Evolutionary conservation across 2,329 filamentous ascomycete species (phyloP), one percentile per base, ranked within the genome.

Genomic region (Colletotrichum cordylinicola): DNA sequence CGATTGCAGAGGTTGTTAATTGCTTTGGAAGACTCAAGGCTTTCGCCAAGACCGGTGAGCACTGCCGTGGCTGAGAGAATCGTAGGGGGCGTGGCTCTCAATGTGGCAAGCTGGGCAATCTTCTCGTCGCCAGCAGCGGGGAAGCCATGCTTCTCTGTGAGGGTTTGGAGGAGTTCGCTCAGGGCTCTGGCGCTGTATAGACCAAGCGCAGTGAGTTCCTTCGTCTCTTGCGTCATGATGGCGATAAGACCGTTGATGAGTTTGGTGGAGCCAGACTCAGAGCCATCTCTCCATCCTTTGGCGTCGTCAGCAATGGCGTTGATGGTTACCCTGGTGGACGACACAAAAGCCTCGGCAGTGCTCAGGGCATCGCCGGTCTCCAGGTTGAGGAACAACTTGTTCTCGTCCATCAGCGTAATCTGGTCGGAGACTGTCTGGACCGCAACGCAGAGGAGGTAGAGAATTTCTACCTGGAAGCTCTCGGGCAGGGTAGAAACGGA

Each of bases 1-100:
- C 90, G 87, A 79, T 93, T 93, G 80, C 88, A 90, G 55, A 93
- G 87, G 67, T 85, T 91, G 70, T 84, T 89, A 27, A 90, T 82
- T 1, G 83, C 75, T 77, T 87, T 90, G 1, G 89, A 91, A 0
- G 86, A 81, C 6, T 86, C 84, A 8, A 91, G 82, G 3, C 85
- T 82, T 78, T 91, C 88, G 4, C 89, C 88, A 33, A 92, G 85
- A 0, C 91, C 91, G 1, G 84, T 80, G 4, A 93, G 79, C 4
- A 91, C 82, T 1, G 90, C 91, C 4, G 87, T 82, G 0, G 88
- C 87, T 0, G 87, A 84, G 1, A 93, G 83, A 1, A 87, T 84
- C 1, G 89, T 90, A 2, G 86, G 79, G 0, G 88, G 83, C 1
- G 85, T 84, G 5, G 86, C 83, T 77, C 88, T 91, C 33, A 91